A percentile compares a stretch with the other conserved stretches of the same genome.
Conservation (phyloP, 352 stramenopile species). For the Phytophthora foliorum region DNA sequence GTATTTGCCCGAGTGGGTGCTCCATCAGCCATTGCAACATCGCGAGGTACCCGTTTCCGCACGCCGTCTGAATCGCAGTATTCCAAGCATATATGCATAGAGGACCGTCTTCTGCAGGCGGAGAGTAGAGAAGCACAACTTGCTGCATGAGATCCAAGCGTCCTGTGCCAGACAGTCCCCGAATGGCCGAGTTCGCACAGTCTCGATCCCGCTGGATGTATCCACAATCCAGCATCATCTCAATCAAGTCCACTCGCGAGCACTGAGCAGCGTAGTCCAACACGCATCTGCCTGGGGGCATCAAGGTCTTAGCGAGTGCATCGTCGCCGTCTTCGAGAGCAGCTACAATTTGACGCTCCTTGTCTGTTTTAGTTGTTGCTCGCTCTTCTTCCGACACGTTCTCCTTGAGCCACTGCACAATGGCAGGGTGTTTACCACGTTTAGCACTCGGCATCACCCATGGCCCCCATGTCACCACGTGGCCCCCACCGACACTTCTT, state of each 20-base stretch:
- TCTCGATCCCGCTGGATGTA: conserved; percentile 9
- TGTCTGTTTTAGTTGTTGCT: no score
- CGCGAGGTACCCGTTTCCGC: background rate
- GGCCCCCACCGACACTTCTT: background rate
- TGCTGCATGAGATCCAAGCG: conserved; percentile 20
- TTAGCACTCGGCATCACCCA: background rate
- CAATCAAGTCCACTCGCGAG: background rate
- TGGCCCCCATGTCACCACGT: conserved; percentile 1
- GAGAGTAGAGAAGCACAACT: conserved; percentile 13
- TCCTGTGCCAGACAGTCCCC: conserved; percentile 1
- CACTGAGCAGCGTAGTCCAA: conserved; percentile 8
- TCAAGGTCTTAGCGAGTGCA: background rate
- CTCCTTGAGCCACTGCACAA: conserved; percentile 7
- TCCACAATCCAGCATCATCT: conserved; percentile 17
- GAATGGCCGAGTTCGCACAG: conserved; percentile 3
- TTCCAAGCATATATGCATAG: background rate
- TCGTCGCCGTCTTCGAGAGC: background rate
- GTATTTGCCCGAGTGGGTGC: background rate
- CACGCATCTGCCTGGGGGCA: conserved; percentile 12
- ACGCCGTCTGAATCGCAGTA: background rate
- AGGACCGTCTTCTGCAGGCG: background rate
- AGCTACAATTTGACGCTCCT: background rate
- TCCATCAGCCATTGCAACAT: conserved; percentile 16
- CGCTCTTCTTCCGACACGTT: background rate
- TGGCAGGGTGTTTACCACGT: background rate